phyloP scores from a whole-genome alignment of 805 yeast species.

The Yamadazyma laniorum region DNA sequence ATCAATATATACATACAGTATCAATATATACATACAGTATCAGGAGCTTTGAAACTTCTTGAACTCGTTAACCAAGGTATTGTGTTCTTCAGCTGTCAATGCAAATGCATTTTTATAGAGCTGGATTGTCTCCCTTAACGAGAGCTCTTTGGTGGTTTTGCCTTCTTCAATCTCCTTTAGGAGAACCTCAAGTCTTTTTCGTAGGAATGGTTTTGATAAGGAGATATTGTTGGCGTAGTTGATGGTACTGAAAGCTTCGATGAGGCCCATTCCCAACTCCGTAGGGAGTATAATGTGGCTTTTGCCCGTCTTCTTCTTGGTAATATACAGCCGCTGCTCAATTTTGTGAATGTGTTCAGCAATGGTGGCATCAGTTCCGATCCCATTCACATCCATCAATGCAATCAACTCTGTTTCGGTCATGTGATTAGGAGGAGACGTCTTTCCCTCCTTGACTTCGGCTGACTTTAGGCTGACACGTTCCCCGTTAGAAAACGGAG shows the following conservation, averaged over 20 bases:
- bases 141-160: constrained; percentile 46
- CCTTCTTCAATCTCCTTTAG: constrained; percentile 73
- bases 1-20: no score
- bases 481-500: constrained; percentile 60
- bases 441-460: constrained; percentile 67
- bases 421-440: constrained; percentile 77
- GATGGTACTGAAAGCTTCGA: constrained; percentile 81
- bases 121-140: constrained; percentile 51
- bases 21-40: no score
- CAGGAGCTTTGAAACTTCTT: constrained; percentile 9
- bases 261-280: constrained; percentile 77
- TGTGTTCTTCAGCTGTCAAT: constrained; percentile 40
- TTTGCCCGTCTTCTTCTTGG: constrained; percentile 37
- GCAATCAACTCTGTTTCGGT: constrained; percentile 92
- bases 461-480: constrained; percentile 53
- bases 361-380: constrained; percentile 98
- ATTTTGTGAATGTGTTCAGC: constrained; percentile 95
- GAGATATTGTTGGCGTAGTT: constrained; percentile 55
- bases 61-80: constrained; percentile 21
- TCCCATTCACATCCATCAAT: constrained; percentile 94
- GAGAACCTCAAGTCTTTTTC: constrained; percentile 71
- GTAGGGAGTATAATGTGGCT: constrained; percentile 67
- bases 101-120: constrained; percentile 61
- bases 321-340: constrained; percentile 62
- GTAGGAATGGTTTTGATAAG: constrained; percentile 82